Base-by-base conservation (phyloP, 306 rosid genomes). In the Psophocarpus tetragonolobus region DNA sequence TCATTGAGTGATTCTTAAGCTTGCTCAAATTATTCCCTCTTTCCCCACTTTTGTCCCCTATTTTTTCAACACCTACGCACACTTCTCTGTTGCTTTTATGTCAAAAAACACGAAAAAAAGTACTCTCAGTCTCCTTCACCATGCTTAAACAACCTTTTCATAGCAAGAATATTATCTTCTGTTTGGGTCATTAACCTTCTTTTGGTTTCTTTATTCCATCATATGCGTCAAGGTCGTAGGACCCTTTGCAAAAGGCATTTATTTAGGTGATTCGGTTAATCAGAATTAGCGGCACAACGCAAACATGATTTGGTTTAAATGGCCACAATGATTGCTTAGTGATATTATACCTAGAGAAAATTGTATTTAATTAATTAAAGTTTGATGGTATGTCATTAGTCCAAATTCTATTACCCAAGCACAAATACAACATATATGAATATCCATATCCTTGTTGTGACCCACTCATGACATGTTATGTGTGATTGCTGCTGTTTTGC, bases 1-100 rank as follows among this genome's bases (percentile, higher is more conserved):
- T 51, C 4, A 58, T 80, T 41, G 80, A 81, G 85, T 84, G 70
- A 67, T 57, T 32, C 18, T 67, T 61, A 84, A 84, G 74, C 61
- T 38, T 57, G 64, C 68, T 57, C 48, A 81, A 81, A 72, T 76
- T 48, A 73, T 81, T 66, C 80, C 79, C 60, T 75, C 67, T 54
- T 57, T 24, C 78, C 56, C 61, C 39, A 70, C 79, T 42, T 79
- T 10, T 84, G 84, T 80, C 79, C 27, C 81, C 76, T 42, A 54
- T 51, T 75, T 69, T 51, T 53, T 64, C 33, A 75, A 54, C 84
- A 80, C 79, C 38, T 1, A 42, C 61, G 51, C 20, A 42, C 54
- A 68, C 17, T 50, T 45, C n/a, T 30, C 38, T 32, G 42, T 60
- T 48, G 50, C 76, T 68, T 71, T 36, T 54, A 26, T 23, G 39